Evolutionary conservation across 1,139 yeast genomes (phyloP).

Genomic region (Lodderomyces orthopsilosis): DNA sequence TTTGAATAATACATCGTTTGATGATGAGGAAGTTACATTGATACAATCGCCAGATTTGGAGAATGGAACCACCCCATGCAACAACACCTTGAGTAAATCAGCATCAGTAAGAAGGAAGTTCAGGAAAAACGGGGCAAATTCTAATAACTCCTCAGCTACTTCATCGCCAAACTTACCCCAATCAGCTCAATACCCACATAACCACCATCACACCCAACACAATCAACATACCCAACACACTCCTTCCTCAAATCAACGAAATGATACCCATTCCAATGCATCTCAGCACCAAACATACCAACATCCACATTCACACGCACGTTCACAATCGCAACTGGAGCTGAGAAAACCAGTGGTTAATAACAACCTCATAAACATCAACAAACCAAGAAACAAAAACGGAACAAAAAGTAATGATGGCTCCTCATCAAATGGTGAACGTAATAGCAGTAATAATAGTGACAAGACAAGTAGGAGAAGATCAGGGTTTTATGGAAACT

Average conservation of each 20-base stretch:
- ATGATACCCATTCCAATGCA: background rate
- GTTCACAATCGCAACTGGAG: slow-evolving; percentile 15
- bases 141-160: background rate
- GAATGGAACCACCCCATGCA: slow-evolving; percentile 9
- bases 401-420: background rate
- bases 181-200: background rate
- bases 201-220: slow-evolving; percentile 12
- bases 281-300: background rate
- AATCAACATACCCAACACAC: slow-evolving; percentile 19
- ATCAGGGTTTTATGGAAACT: slow-evolving; percentile 10
- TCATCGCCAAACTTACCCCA: slow-evolving; percentile 2
- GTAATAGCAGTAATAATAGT: slow-evolving; percentile 7
- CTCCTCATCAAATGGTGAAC: slow-evolving; percentile 8
- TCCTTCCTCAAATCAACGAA: background rate
- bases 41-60: slow-evolving; percentile 25
- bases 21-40: slow-evolving; percentile 33
- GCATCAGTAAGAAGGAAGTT: background rate
- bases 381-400: slow-evolving; percentile 9
- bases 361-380: slow-evolving; percentile 14
- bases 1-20: slow-evolving; percentile 32
- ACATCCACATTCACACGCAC: slow-evolving; percentile 13
- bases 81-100: slow-evolving; percentile 9
- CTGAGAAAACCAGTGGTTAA: slow-evolving; percentile 13
- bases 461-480: slow-evolving; percentile 11
- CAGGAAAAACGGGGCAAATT: background rate